phyloP scores from a whole-genome alignment of 1,139 yeast species.

The Hyphopichia wangnamkhiaoensis region DNA sequence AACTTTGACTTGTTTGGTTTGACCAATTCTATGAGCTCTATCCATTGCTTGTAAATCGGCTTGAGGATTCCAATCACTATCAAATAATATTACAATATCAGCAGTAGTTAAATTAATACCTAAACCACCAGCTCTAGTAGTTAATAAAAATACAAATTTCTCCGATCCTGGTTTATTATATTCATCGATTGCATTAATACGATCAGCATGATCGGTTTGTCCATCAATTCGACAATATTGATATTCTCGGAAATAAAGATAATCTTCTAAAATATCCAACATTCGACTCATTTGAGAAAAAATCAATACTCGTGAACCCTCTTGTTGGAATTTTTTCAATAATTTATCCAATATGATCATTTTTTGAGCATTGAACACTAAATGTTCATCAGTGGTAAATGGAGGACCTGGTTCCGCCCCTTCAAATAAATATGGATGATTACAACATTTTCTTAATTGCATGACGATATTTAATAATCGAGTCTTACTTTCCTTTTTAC shows the following conservation, averaged over 20 bases:
- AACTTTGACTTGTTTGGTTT: constrained; percentile 77
- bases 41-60: constrained; percentile 90
- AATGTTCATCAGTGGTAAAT: constrained; percentile 78
- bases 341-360: constrained; percentile 71
- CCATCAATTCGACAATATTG: constrained; percentile 81
- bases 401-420: constrained; percentile 93
- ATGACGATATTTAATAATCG: constrained; percentile 74
- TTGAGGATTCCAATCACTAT: constrained; percentile 87
- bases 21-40: constrained; percentile 86
- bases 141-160: constrained; percentile 68
- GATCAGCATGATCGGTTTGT: constrained; percentile 74
- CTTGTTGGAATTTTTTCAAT: constrained; percentile 58
- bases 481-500: constrained; percentile 74
- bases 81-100: constrained; percentile 70
- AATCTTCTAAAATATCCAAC: constrained; percentile 78
- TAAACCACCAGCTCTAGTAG: constrained; percentile 87
- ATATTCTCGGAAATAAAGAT: constrained; percentile 66
- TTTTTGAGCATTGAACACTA: constrained; percentile 70
- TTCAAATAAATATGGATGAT: constrained; percentile 79
- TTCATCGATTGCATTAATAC: constrained; percentile 75
- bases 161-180: constrained; percentile 70
- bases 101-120: constrained; percentile 80
- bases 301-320: constrained; percentile 74
- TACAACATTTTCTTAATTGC: constrained; percentile 83
- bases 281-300: constrained; percentile 83